A percentile compares a stretch with the other conserved stretches of the same genome.
Conservation (phyloP, 1,284 basidiomycete genomes). For the Gomphus bonarii region DNA sequence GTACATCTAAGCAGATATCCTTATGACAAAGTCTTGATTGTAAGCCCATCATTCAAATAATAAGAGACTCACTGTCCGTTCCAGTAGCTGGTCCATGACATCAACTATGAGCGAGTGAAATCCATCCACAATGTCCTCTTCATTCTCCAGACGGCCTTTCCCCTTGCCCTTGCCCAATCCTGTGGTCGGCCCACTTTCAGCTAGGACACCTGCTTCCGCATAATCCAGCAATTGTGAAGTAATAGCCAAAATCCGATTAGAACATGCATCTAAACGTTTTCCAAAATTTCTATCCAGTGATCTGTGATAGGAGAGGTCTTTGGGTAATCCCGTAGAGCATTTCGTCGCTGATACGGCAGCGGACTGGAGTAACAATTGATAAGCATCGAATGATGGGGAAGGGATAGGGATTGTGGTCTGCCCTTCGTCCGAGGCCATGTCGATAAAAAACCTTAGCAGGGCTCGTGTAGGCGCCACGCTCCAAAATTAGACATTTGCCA, state of each 20-base stretch:
- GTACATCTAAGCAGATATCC: conserved; percentile 79
- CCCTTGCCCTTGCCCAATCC: conserved; percentile 25
- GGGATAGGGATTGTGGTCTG: conserved; percentile 1
- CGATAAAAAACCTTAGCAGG: neutral
- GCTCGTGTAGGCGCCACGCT: neutral
- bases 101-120: conserved; percentile 76
- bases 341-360: conserved; percentile 52
- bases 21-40: conserved; percentile 20
- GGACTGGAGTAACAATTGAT: conserved; percentile 43
- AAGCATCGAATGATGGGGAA: conserved; percentile 24
- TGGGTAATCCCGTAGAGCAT: conserved; percentile 45
- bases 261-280: conserved; percentile 52
- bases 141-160: conserved; percentile 41
- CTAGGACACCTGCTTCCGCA: conserved; percentile 22
- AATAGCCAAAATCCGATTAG: conserved; percentile 47
- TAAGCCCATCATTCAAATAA: neutral
- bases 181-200: conserved; percentile 21
- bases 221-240: conserved; percentile 55
- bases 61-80: conserved; percentile 56
- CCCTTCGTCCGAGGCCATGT: neutral
- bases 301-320: conserved; percentile 75
- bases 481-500: too few relatives aligned
- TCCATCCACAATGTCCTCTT: conserved; percentile 76
- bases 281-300: conserved; percentile 70
- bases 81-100: conserved; percentile 75